These are phyloP conservation scores for Metschnikowia lachancei DNA, from an alignment of 805 yeast species.

Conservation along the genomic window DNA sequence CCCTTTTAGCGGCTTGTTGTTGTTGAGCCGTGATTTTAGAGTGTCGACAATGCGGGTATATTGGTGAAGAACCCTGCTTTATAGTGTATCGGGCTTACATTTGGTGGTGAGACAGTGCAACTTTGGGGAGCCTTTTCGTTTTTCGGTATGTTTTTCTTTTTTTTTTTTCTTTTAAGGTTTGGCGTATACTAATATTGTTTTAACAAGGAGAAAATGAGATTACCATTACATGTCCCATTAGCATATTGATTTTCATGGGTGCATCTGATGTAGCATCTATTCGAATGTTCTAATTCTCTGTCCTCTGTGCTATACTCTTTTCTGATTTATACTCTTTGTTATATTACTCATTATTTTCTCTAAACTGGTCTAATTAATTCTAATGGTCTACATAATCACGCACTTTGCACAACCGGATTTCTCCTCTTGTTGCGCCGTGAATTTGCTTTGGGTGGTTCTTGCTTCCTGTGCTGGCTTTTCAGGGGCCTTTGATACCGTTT, in stretches of 20 bases:
- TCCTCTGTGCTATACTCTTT: too few species aligned
- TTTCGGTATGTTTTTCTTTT: conserved; percentile 4
- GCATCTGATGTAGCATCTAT: too few species aligned
- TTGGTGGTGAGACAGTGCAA: conserved; percentile 16
- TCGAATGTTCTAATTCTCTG: too few species aligned
- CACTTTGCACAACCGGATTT: conserved; percentile 18
- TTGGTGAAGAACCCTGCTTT: neutral
- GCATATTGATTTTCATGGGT: too few species aligned
- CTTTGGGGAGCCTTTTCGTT: conserved; percentile 14
- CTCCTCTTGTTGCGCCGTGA: conserved; percentile 7
- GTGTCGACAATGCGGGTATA: neutral
- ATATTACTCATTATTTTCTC: too few species aligned
- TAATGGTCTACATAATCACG: conserved; percentile 9
- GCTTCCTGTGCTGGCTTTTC: conserved; percentile 2
- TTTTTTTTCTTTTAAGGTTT: neutral
- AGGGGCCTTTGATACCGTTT: too few species aligned
- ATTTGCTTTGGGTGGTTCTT: conserved; percentile 15
- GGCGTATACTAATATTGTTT: conserved; percentile 1
- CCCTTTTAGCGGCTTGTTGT: conserved; percentile 16
- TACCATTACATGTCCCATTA: too few species aligned
- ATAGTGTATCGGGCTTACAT: conserved; percentile 4
- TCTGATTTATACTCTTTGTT: neutral
- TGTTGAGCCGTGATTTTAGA: conserved; percentile 2
- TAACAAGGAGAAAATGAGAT: neutral
- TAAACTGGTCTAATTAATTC: neutral